Percentiles rank a stretch among this genome's conserved stretches.
Evolutionary conservation across 345 rosid genomes (phyloP).

Genomic region (Clarkia xantiana): DNA sequence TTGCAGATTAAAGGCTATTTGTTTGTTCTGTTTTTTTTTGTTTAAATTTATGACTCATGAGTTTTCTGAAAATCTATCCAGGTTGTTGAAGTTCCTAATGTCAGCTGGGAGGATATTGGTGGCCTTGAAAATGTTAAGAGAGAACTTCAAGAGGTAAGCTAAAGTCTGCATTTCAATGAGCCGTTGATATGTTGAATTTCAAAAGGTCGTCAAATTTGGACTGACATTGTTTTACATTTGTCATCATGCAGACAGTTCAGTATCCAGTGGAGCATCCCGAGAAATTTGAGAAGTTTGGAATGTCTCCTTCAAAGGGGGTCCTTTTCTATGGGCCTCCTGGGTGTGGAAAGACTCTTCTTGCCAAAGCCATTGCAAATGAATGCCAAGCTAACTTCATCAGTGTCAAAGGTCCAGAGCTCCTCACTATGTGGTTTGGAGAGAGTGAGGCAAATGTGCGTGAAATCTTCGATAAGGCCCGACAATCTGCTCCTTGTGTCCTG

Average conservation of each 20-base stretch:
- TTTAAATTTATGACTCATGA: background rate
- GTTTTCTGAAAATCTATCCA: constrained; percentile 6
- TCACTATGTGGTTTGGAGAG: constrained; percentile 99
- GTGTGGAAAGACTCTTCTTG: constrained; percentile 92
- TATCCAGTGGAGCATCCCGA: constrained; percentile 99
- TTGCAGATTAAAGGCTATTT: background rate
- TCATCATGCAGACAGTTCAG: constrained; percentile 66
- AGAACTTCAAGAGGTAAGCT: constrained; percentile 87
- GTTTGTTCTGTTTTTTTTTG: no score
- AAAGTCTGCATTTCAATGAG: background rate
- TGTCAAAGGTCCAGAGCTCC: constrained; percentile 88
- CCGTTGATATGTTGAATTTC: background rate
- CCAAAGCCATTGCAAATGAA: constrained; percentile 94
- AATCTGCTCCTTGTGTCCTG: constrained; percentile 88
- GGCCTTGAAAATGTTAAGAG: constrained; percentile 92
- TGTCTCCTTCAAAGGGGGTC: constrained; percentile 97
- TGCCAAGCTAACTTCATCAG: constrained; percentile 97
- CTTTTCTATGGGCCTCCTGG: constrained; percentile 97
- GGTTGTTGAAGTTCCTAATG: constrained; percentile 97
- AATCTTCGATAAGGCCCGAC: constrained; percentile 91
- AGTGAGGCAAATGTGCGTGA: constrained; percentile 95
- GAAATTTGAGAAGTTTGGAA: constrained; percentile 90
- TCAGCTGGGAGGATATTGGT: constrained; percentile 83
- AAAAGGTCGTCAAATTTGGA: background rate
- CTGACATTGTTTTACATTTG: background rate